Conservation (phyloP, 164 flowering plant species). For the Kingdonia uniflora region DNA sequence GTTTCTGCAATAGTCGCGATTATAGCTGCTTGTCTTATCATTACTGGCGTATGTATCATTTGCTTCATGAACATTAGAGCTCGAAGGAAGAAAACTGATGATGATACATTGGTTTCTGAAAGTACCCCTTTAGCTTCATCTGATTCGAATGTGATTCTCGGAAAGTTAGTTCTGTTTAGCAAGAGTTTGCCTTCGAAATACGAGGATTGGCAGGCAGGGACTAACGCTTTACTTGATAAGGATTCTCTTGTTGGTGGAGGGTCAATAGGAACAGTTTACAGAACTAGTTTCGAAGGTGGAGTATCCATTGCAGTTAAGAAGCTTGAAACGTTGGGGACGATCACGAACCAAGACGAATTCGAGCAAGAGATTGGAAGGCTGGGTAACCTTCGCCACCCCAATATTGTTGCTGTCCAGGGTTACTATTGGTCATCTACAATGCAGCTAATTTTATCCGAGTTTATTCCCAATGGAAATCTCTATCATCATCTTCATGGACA, state of each 20-base stretch:
- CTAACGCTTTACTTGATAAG: slow-evolving; percentile 86
- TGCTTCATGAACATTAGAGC: slow-evolving; percentile 56
- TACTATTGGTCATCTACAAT: slow-evolving; percentile 88
- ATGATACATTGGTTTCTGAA: slow-evolving; percentile 35
- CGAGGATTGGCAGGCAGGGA: slow-evolving; percentile 97
- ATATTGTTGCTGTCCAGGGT: slow-evolving; percentile 76
- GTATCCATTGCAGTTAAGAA: slow-evolving; percentile 87
- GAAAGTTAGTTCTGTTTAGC: slow-evolving; percentile 92
- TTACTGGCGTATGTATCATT: slow-evolving; percentile 68
- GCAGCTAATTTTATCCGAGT: slow-evolving; percentile 80
- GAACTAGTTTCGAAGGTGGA: slow-evolving; percentile 77
- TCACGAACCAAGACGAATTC: slow-evolving; percentile 90
- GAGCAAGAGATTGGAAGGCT: slow-evolving; percentile 89
- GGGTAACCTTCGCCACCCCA: slow-evolving; percentile 62
- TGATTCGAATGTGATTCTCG: slow-evolving; percentile 73
- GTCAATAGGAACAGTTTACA: slow-evolving; percentile 80
- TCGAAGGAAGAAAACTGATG: slow-evolving; percentile 31
- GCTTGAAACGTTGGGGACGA: slow-evolving; percentile 81
- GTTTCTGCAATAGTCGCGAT: slow-evolving; percentile 79
- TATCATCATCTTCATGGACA: slow-evolving; percentile 70
- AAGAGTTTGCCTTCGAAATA: slow-evolving; percentile 84
- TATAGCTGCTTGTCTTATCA: slow-evolving; percentile 82
- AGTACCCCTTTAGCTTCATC: slow-evolving; percentile 69
- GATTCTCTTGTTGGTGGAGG: slow-evolving; percentile 82
- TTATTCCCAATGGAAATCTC: slow-evolving; percentile 66